A percentile compares a stretch with the other conserved stretches of the same genome.
These are phyloP conservation scores for Mortierella hygrophila DNA, from an alignment of 192 early-diverging fungal species.

Conservation along the genomic window DNA sequence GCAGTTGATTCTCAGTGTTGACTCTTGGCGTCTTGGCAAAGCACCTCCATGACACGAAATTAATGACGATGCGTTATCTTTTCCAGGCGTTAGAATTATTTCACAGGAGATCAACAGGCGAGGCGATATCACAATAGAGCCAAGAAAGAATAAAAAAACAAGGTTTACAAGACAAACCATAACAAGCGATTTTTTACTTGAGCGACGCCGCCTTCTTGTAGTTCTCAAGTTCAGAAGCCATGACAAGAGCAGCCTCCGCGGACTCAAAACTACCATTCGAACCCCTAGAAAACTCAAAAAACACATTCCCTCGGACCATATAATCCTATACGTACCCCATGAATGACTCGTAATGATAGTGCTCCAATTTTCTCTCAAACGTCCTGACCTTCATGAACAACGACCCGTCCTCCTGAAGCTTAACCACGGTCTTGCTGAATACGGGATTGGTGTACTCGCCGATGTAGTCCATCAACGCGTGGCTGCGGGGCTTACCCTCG, in stretches of 20 bases:
- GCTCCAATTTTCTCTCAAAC: slow-evolving; percentile 19
- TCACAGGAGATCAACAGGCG: too few relatives aligned
- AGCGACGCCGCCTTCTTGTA: too few relatives aligned
- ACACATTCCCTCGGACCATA: background rate
- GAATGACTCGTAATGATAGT: slow-evolving; percentile 28
- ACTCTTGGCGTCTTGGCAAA: too few relatives aligned
- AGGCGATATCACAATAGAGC: too few relatives aligned
- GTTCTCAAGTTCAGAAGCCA: too few relatives aligned
- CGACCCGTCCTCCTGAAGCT: background rate
- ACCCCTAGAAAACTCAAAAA: slow-evolving; percentile 6
- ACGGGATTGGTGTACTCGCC: slow-evolving; percentile 24
- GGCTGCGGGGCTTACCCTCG: slow-evolving; percentile 16
- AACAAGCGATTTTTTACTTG: too few relatives aligned
- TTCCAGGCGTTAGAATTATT: too few relatives aligned
- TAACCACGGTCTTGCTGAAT: slow-evolving; percentile 11
- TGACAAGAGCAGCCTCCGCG: background rate
- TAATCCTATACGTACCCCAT: background rate
- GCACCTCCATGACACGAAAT: too few relatives aligned
- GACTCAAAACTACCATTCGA: background rate
- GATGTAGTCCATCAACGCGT: background rate
- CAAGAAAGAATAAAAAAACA: too few relatives aligned
- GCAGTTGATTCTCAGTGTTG: too few relatives aligned
- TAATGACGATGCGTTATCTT: too few relatives aligned
- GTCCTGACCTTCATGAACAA: slow-evolving; percentile 1
- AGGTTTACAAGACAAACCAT: too few relatives aligned